These are phyloP conservation scores for Aspergillus avenaceus DNA, from an alignment of 495 filamentous ascomycete genomes.

Conservation along the genomic window DNA sequence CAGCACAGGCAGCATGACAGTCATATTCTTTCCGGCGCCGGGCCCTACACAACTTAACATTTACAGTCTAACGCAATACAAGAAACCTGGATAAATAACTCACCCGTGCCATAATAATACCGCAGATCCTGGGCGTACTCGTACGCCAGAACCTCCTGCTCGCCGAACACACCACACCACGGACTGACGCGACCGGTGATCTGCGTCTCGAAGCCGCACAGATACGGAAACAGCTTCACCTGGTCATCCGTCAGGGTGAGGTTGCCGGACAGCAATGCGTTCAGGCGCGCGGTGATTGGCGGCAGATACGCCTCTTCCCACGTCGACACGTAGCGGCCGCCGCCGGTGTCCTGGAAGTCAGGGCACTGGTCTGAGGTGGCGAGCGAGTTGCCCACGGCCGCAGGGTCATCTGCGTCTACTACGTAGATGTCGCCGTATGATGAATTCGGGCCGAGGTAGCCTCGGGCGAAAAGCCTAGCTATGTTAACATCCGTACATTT, in stretches of 20 bases:
- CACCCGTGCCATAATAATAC: slow-evolving; percentile 50
- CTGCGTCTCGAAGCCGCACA: slow-evolving; percentile 59
- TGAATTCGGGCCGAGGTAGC: slow-evolving; percentile 48
- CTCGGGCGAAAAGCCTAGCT: slow-evolving; percentile 44
- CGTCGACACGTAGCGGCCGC: slow-evolving; percentile 33
- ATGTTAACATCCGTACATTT: not conserved
- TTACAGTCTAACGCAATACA: too few species aligned
- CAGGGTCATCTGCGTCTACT: slow-evolving; percentile 43
- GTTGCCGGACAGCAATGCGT: slow-evolving; percentile 42
- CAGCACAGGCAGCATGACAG: slow-evolving; percentile 47
- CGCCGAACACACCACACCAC: slow-evolving; percentile 50
- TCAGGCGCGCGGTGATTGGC: slow-evolving; percentile 44
- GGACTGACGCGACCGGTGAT: slow-evolving; percentile 50
- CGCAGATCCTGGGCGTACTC: slow-evolving; percentile 57
- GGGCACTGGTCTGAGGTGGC: slow-evolving; percentile 54
- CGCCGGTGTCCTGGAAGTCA: slow-evolving; percentile 38
- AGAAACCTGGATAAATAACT: too few species aligned
- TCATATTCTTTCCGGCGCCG: slow-evolving; percentile 40
- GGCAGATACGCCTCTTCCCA: slow-evolving; percentile 49
- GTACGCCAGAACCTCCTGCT: slow-evolving; percentile 49
- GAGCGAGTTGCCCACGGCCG: slow-evolving; percentile 49
- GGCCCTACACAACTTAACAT: slow-evolving; percentile 42
- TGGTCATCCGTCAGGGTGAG: slow-evolving; percentile 47
- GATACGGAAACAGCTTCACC: slow-evolving; percentile 51
- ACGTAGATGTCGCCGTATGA: slow-evolving; percentile 46